A percentile compares a stretch with the other conserved stretches of the same genome.
These are phyloP conservation scores for Yamadazyma jaroonii DNA, from an alignment of 1,139 yeast genomes.

Conservation along the genomic window DNA sequence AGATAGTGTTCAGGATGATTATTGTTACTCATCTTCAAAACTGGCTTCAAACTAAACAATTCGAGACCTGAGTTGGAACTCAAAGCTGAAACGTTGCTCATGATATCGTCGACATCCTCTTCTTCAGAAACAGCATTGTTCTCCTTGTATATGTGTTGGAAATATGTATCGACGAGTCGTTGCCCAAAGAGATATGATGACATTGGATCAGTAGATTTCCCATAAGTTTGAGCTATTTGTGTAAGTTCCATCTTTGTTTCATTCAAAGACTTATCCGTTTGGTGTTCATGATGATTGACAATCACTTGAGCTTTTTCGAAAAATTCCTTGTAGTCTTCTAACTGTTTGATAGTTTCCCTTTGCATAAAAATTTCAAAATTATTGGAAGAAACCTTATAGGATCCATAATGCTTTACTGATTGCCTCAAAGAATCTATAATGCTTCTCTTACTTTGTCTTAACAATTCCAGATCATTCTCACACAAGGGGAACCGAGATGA, in stretches of 20 bases:
- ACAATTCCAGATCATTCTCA: slow-evolving; percentile 5
- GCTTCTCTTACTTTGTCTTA: slow-evolving; percentile 7
- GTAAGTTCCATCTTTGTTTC: background rate
- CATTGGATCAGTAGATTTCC: background rate
- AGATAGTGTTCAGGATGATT: background rate
- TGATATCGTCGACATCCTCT: background rate
- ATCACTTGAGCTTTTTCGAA: slow-evolving; percentile 1
- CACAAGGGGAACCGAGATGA: slow-evolving; percentile 10
- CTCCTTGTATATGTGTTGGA: background rate
- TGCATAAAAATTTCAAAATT: background rate
- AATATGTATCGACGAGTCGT: slow-evolving; percentile 1
- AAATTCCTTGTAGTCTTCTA: slow-evolving; percentile 1
- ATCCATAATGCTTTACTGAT: slow-evolving; percentile 2
- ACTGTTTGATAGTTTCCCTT: background rate
- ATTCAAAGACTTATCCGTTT: background rate
- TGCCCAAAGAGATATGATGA: background rate
- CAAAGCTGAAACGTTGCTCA: slow-evolving; percentile 2
- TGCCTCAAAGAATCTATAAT: slow-evolving; percentile 3
- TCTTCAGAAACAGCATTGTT: background rate
- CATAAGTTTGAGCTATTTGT: background rate
- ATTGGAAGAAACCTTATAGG: background rate
- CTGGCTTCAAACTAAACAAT: background rate
- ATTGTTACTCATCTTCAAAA: background rate
- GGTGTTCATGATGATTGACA: background rate
- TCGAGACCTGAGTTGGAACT: background rate